Conservation (phyloP, 345 rosid genomes). For the Eucalyptus marginata region DNA sequence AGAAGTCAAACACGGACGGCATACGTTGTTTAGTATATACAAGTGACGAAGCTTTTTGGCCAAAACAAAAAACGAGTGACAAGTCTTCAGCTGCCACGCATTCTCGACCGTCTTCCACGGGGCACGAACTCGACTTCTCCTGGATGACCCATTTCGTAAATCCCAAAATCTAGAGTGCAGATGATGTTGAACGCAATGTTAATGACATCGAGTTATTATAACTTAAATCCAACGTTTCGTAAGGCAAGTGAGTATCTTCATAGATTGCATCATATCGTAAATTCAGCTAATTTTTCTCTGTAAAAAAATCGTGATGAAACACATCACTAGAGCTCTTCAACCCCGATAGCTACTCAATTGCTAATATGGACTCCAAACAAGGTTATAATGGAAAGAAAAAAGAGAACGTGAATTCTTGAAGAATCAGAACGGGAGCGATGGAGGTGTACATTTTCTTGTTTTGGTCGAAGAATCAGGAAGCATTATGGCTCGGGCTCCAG, state of each 20-base stretch:
- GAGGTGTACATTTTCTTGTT: neutral
- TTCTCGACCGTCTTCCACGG: neutral
- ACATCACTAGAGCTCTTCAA: fast-evolving
- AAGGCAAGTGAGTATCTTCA: neutral
- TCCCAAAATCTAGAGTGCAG: neutral
- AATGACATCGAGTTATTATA: neutral
- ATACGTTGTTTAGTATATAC: neutral
- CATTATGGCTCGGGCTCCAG: neutral
- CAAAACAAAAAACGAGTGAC: neutral
- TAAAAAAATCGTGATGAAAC: neutral
- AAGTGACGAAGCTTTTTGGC: neutral
- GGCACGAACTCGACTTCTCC: neutral
- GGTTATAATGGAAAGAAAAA: neutral
- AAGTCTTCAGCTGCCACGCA: neutral
- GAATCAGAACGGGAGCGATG: neutral
- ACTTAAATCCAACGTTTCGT: neutral
- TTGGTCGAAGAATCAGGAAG: neutral
- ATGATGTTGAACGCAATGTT: neutral
- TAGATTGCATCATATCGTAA: neutral
- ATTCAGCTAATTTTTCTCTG: neutral
- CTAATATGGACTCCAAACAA: neutral
- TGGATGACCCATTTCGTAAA: neutral
- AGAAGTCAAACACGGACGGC: neutral
- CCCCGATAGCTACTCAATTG: fast-evolving
- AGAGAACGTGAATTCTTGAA: neutral